Conservation (phyloP, 1,139 yeast species). For the Petasospora fabianii region DNA sequence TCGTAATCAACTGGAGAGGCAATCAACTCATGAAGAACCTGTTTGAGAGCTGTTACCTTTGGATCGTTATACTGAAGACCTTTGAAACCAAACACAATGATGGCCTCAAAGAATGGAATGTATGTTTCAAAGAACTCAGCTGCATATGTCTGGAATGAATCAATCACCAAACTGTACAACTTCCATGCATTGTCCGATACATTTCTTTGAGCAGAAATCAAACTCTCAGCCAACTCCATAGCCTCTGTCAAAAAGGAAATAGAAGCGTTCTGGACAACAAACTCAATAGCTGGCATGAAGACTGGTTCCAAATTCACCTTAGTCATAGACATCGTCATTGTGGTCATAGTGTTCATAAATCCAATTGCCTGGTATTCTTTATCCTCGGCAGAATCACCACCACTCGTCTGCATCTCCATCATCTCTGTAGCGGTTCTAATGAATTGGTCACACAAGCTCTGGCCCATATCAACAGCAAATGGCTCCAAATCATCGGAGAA, state of each 20-base stretch:
- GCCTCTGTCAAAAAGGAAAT: slow-evolving; percentile 77
- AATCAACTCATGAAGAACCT: slow-evolving; percentile 28
- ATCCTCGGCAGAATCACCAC: slow-evolving; percentile 50
- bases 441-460: slow-evolving; percentile 74
- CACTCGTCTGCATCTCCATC: slow-evolving; percentile 37
- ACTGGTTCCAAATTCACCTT: slow-evolving; percentile 71
- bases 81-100: slow-evolving; percentile 64
- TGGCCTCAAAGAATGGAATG: slow-evolving; percentile 71
- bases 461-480: slow-evolving; percentile 82
- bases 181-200: slow-evolving; percentile 34
- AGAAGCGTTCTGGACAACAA: slow-evolving; percentile 61
- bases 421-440: slow-evolving; percentile 67
- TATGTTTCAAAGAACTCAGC: slow-evolving; percentile 74
- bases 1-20: slow-evolving; percentile 24
- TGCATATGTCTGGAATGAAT: slow-evolving; percentile 51
- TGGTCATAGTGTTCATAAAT: slow-evolving; percentile 79
- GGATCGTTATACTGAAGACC: slow-evolving; percentile 34
- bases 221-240: slow-evolving; percentile 60
- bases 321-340: slow-evolving; percentile 79
- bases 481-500: slow-evolving; percentile 89
- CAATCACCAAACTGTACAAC: slow-evolving; percentile 33
- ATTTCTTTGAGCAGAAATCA: slow-evolving; percentile 25
- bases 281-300: slow-evolving; percentile 68
- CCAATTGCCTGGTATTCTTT: slow-evolving; percentile 91
- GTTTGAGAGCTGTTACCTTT: slow-evolving; percentile 34